Base-by-base conservation (phyloP, 2,329 filamentous ascomycete species). In the Fusarium bulbicola region DNA sequence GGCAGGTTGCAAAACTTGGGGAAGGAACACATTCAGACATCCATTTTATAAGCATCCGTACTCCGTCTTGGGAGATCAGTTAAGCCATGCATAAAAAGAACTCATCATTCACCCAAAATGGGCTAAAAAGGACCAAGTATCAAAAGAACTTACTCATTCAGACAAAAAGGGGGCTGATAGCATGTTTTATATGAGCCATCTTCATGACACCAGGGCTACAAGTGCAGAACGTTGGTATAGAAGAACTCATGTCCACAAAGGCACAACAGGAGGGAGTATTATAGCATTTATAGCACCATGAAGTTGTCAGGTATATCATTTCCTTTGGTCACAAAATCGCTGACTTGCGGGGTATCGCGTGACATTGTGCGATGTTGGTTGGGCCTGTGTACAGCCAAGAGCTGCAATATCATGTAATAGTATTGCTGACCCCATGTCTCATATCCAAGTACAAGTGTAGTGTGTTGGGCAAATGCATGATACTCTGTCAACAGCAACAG, bases 51-150 rank as follows among this genome's bases (percentile, higher is more conserved):
- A 66, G 68, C 75, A 78, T 79, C 77, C 68, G 54, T 65, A 53
- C 60, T 60, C 70, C 72, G 68, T 69, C 54, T 63, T 43, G 67
- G 71, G 70, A 72, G 61, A 66, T 78, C 78, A 80, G 79, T 63
- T 80, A 80, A 81, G 79, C 79, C 79, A 81, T 80, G 79, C 79
- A 77, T 76, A 40, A 73, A 74, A 65, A 72, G 50, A 47, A 71
- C 74, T 81, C 77, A 80, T 80, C 79, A 80, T 73, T 65, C 64
- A 63, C 40, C 26, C 49, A 14, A 50, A 50, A 40, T 42, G 64
- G 18, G 39, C 16, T 9, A 37, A 49, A 37, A 30, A 64, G 21
- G 21, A 46, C 26, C 32, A n/a, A 28, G 43, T 4, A 34, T 36
- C 16, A 20, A 58, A 42, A 32, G 39, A n/a, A 62, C 65, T 70